Percentiles rank a stretch among this genome's conserved stretches.
These are phyloP conservation scores for Candida sp. DNA, from an alignment of 1,139 yeast genomes.

Conservation along the genomic window DNA sequence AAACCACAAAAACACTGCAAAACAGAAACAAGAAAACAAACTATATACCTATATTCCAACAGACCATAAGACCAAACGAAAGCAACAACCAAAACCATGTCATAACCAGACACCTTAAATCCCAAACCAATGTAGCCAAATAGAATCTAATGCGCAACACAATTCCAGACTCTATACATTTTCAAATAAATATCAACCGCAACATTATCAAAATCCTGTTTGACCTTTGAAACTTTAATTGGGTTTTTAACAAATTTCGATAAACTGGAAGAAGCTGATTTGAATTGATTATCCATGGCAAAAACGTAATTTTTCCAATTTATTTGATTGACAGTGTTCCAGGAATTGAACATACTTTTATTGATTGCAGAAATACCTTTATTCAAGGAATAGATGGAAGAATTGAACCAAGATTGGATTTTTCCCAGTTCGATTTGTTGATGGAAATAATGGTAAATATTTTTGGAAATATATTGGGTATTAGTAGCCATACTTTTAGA, in stretches of 20 bases:
- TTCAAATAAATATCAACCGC: constrained; percentile 1
- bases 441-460: neutral
- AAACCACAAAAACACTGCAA: neutral
- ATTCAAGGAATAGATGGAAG: neutral
- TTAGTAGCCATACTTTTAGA: neutral
- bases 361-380: neutral
- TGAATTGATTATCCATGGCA: neutral
- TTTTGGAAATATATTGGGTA: neutral
- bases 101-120: neutral
- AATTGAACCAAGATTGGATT: neutral
- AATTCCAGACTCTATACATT: neutral
- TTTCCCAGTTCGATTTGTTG: neutral
- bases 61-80: neutral
- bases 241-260: neutral
- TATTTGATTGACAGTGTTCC: neutral
- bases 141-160: neutral
- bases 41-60: neutral
- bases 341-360: neutral
- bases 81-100: neutral
- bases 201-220: constrained; percentile 2
- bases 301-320: neutral
- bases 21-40: no score
- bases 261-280: neutral
- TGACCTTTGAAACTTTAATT: neutral
- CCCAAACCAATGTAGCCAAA: no score